Evolutionary conservation across 352 stramenopile genomes (phyloP), one percentile per base, ranked within the genome.

Genomic region (Pythium dissimile): DNA sequence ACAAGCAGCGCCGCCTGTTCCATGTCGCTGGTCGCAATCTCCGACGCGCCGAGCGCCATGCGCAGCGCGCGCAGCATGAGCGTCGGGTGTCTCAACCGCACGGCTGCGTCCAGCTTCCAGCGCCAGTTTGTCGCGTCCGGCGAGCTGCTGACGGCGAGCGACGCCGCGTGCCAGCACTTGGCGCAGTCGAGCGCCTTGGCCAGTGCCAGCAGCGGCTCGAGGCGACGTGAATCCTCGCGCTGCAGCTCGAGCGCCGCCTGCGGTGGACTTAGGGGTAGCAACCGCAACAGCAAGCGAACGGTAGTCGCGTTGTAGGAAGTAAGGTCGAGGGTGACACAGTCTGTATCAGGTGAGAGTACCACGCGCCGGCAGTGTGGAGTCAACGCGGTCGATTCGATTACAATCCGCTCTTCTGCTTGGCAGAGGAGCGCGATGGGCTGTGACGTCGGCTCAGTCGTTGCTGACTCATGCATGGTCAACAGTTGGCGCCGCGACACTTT

Each of bases 101-200:
- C 7, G 15, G 64, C 69, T 3, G 74, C 48, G 12, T 67, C 71
- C 18, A 80, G 61, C 18, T 69, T 48, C 1, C 43, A 13, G 8
- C 61, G 37, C 67, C 72, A 82, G 31, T 67, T 77, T 1, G 26
- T 53, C 0, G 30, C 18, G 26, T 72, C 65, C 23, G 80, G 66
- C 26, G 65, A 34, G 15, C 55, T 28, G 20, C 54, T 72, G 34
- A 80, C 66, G 1, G 62, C 54, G 23, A 59, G 63, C 15, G 75
- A 72, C 12, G 65, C 62, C 1, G 39, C 49, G 47, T 85, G 75
- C 75, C 75, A 85, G 31, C 53, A 69, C 32, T 69, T 69, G 34
- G 24, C 32, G 34, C 54, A 58, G 2, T 64, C 62, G n/a, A 69
- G 27, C n/a, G 32, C 20, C 59, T 72, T 34, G 43, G 66, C 27